Evolutionary conservation across 1,139 yeast species (phyloP).

Genomic region (Suhomyces atakaporum): DNA sequence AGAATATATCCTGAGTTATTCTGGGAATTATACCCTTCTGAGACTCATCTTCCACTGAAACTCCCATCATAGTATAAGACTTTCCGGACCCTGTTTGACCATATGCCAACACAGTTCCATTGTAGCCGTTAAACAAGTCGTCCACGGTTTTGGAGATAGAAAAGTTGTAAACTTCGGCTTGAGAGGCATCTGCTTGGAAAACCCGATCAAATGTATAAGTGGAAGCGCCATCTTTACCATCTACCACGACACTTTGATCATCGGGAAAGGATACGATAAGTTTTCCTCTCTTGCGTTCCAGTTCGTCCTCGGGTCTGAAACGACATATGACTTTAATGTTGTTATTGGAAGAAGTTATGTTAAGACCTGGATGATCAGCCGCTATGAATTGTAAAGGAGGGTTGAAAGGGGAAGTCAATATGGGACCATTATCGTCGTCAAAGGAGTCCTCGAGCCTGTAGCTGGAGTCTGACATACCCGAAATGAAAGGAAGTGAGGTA

Average conservation of each 20-base stretch:
- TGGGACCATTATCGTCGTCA: slow-evolving; percentile 1
- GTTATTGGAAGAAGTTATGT: slow-evolving; percentile 9
- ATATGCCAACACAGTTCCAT: slow-evolving; percentile 82
- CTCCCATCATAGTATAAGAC: slow-evolving; percentile 84
- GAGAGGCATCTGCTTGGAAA: slow-evolving; percentile 53
- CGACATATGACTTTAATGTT: slow-evolving; percentile 68
- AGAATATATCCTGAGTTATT: slow-evolving; percentile 66
- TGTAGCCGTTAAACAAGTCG: slow-evolving; percentile 75
- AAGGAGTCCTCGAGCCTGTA: slow-evolving; percentile 6
- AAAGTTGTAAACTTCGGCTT: slow-evolving; percentile 62
- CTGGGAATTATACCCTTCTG: slow-evolving; percentile 70
- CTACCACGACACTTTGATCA: slow-evolving; percentile 31
- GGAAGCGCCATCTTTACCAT: slow-evolving; percentile 32
- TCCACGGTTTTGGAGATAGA: slow-evolving; percentile 61
- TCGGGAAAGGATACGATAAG: slow-evolving; percentile 28
- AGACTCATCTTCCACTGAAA: slow-evolving; percentile 37
- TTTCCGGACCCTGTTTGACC: slow-evolving; percentile 93
- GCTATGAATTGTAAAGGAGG: slow-evolving; percentile 7
- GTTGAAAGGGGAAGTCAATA: slow-evolving; percentile 9
- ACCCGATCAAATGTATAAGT: slow-evolving; percentile 69
- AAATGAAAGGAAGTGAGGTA: no score
- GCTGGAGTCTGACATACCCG: no score
- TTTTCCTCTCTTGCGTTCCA: slow-evolving; percentile 30
- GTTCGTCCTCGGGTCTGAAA: slow-evolving; percentile 53
- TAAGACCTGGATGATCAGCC: slow-evolving; percentile 10